Base-by-base conservation (phyloP, 2,329 filamentous ascomycete genomes). In the Penicillium janthinellum region DNA sequence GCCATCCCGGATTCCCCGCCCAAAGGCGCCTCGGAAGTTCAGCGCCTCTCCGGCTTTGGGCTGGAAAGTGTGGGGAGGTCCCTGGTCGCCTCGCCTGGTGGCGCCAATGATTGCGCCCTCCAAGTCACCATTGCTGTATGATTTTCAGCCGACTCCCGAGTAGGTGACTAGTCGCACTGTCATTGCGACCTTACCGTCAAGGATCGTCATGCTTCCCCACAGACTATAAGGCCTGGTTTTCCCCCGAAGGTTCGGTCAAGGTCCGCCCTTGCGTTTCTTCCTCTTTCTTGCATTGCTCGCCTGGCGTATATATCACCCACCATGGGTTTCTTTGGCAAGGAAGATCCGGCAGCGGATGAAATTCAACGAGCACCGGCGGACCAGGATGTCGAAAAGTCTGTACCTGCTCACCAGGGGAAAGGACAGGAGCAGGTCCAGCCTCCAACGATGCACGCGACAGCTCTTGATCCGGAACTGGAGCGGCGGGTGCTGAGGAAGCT, bases 381-480 rank as follows among this genome's bases (percentile, higher is more conserved):
- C 14, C 49, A 52, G 34, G 71, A 75, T 62, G 56, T 69, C 8
- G 72, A 75, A 28, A 75, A 75, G 53, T 59, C 67, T 25, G 35
- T 64, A 3, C 60, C 67, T 3, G 60, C 58, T 10, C 66, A 71
- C 25, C 48, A 68, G 7, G 69, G 73, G 57, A 67, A 59, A 12
- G 67, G 63, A 0, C 10, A 8, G 5, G 17, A 22, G 14, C 63
- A 70, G 17, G 64, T 58, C 25, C 62, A 66, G 25, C 64, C 64
- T 3, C 60, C 66, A 8, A 41, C 54, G n/a, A 25, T 61, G 5
- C 37, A 45, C 7, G 45, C 62, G 10, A 28, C 61, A 51, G 12
- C 56, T 3, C 74, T 78, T 50, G 73, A 78, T 50, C 73, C 74
- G 10, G 68, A 65, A 28, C 37, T 77, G 22, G 77, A 78, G 60